Percentiles rank a stretch among this genome's conserved stretches.
phyloP scores from a whole-genome alignment of 345 rosid species.

The Nephelium lappaceum region DNA sequence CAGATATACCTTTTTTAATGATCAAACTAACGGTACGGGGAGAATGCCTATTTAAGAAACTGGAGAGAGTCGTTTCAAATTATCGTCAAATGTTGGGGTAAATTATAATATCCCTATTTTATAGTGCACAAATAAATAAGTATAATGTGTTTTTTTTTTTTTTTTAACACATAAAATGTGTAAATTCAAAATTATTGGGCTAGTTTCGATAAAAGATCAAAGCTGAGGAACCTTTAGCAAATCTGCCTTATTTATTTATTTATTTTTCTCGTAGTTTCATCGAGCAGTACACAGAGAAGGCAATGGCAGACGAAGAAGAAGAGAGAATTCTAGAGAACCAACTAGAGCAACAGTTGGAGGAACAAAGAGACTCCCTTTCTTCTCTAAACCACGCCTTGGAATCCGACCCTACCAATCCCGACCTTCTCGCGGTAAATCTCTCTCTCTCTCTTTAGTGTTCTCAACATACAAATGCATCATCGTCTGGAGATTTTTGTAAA shows the following conservation, averaged over 20 bases:
- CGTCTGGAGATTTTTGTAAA: neutral
- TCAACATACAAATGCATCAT: neutral
- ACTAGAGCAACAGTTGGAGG: slow-evolving; percentile 68
- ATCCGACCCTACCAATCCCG: slow-evolving; percentile 66
- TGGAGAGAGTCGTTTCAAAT: no score
- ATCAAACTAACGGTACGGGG: no score
- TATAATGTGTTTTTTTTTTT: no score
- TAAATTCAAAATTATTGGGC: no score
- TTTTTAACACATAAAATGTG: no score
- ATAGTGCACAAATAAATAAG: no score
- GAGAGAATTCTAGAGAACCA: slow-evolving; percentile 75
- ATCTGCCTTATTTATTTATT: neutral
- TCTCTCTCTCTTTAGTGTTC: neutral
- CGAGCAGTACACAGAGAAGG: neutral
- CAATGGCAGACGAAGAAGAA: slow-evolving; percentile 67
- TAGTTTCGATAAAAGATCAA: no score
- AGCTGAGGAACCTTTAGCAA: no score
- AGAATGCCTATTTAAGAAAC: no score
- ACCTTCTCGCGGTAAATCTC: slow-evolving; percentile 63
- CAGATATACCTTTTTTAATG: no score
- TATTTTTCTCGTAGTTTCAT: neutral
- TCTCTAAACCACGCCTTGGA: slow-evolving; percentile 68
- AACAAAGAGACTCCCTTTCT: slow-evolving; percentile 74
- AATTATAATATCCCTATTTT: no score
- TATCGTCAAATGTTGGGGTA: no score